These are phyloP conservation scores for Coniochaeta sp. DNA, from an alignment of 2,329 filamentous ascomycete genomes.

Conservation along the genomic window DNA sequence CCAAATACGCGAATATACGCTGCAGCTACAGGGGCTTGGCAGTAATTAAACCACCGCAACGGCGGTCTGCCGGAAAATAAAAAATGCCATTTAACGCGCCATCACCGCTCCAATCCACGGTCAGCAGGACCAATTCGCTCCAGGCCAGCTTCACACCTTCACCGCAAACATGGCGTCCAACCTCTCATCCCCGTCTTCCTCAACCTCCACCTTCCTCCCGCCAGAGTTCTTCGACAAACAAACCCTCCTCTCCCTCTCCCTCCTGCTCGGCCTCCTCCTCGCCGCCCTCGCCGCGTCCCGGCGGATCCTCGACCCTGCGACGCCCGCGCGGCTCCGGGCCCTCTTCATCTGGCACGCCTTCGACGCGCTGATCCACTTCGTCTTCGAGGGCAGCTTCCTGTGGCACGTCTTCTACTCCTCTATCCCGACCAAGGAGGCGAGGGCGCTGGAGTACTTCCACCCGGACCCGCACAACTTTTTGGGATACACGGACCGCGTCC, in stretches of 20 bases:
- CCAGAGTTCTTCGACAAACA: slow-evolving; percentile 53
- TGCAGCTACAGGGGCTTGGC: too few relatives aligned
- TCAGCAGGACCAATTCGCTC: too few relatives aligned
- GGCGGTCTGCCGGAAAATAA: too few relatives aligned
- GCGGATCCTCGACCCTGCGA: slow-evolving; percentile 36
- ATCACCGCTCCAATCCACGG: too few relatives aligned
- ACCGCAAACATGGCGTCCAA: slow-evolving; percentile 7
- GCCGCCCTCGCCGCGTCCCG: slow-evolving; percentile 43
- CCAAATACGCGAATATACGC: too few relatives aligned
- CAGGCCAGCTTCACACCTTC: background rate
- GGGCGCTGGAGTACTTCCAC: slow-evolving; percentile 30
- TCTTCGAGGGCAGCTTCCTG: slow-evolving; percentile 85
- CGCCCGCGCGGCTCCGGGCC: slow-evolving; percentile 55
- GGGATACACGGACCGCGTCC: slow-evolving; percentile 39
- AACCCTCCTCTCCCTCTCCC: slow-evolving; percentile 51
- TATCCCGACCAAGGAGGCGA: slow-evolving; percentile 24
- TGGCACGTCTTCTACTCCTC: slow-evolving; percentile 85
- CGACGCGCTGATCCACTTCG: slow-evolving; percentile 84
- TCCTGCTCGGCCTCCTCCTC: slow-evolving; percentile 44
- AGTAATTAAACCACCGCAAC: too few relatives aligned
- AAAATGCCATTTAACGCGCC: too few relatives aligned
- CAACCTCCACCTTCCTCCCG: too few relatives aligned
- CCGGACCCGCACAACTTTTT: slow-evolving; percentile 45
- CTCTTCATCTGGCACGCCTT: slow-evolving; percentile 95
- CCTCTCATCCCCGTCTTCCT: too few relatives aligned